Evolutionary conservation across 2,329 filamentous ascomycete genomes (phyloP), one percentile per base, ranked within the genome.

Genomic region (Cytospora chrysosperma): DNA sequence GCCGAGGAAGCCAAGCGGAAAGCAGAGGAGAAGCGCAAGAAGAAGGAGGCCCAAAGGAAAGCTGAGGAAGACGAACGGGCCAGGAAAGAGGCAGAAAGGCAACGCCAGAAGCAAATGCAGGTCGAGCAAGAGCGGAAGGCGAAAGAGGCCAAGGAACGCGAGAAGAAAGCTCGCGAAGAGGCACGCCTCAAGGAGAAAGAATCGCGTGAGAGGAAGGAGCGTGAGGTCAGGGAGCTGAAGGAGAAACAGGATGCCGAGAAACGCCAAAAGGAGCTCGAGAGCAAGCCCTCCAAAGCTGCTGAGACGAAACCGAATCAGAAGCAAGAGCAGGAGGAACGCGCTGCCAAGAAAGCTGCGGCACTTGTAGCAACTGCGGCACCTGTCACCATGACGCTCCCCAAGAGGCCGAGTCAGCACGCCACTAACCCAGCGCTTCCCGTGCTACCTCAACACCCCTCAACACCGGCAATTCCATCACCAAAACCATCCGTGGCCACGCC

Each of bases 1-100:
- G 81, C 85, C 24, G 92, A 96, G 72, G 93, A 98, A 76, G 88
- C 92, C 72, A 88, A 87, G 69, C 83, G 84, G 69, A 95, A 88
- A 77, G 88, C 89, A 51, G 95, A 99, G 72, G 94, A 98, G 77
- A 94, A 93, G 75, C 87, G 92, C 54, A 92, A 88, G 79, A 96
- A 96, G 78, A 92, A 89, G 71, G 95, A 99, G 72, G 90, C 91
- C 4, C 92, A 96, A 75, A 92, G 89, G 75, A 96, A 91, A 75
- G 90, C 91, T 30, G 92, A 92, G 68, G 95, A 98, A 72, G 94
- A 97, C 71, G 93, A 97, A 70, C 88, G 89, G 58, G 80, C 88
- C 63, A 86, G 88, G 62, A 97, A 93, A 75, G 94, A 98, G 73
- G 89, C 89, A 4, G 94, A 98, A 71, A 91, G 90, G 72, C 85